phyloP scores from a whole-genome alignment of 352 stramenopile species.

The Phytophthora foliorum region DNA sequence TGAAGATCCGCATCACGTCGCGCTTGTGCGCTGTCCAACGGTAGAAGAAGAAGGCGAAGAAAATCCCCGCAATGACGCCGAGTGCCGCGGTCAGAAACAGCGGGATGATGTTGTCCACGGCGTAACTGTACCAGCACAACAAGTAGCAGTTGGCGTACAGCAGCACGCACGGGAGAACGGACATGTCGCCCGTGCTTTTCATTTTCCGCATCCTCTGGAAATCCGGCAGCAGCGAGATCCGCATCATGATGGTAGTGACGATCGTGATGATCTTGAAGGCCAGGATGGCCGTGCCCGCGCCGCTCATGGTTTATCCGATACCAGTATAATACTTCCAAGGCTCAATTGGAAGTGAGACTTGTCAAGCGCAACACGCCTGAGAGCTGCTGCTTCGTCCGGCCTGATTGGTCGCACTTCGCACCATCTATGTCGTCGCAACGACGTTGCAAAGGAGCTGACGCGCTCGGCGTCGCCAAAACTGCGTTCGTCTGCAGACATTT shows the following conservation, averaged over 20 bases:
- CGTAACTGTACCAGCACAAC: slow-evolving; percentile 53
- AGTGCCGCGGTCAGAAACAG: slow-evolving; percentile 49
- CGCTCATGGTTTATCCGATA: slow-evolving; percentile 16
- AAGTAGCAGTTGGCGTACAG: slow-evolving; percentile 45
- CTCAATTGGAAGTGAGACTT: slow-evolving; percentile 22
- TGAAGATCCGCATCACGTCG: slow-evolving; percentile 38
- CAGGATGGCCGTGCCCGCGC: slow-evolving; percentile 15
- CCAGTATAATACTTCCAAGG: too few relatives aligned
- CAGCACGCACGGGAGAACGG: slow-evolving; percentile 36
- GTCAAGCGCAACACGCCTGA: not conserved
- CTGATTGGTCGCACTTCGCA: slow-evolving; percentile 30
- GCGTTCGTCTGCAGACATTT: too few relatives aligned
- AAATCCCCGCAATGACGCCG: slow-evolving; percentile 35
- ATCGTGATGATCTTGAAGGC: slow-evolving; percentile 47
- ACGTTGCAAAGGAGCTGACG: not conserved
- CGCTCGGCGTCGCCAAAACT: not conserved
- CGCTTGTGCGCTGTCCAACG: slow-evolving; percentile 39
- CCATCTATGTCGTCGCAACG: slow-evolving; percentile 16
- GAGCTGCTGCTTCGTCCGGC: slow-evolving; percentile 12
- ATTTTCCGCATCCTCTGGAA: slow-evolving; percentile 46
- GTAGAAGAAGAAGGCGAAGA: slow-evolving; percentile 55
- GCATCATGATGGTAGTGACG: slow-evolving; percentile 51
- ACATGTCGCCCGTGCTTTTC: slow-evolving; percentile 44
- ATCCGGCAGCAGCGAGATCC: slow-evolving; percentile 53
- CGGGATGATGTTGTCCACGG: slow-evolving; percentile 53